These are phyloP conservation scores for Fusarium mangiferae DNA, from an alignment of 2,329 filamentous ascomycete species.

Conservation along the genomic window DNA sequence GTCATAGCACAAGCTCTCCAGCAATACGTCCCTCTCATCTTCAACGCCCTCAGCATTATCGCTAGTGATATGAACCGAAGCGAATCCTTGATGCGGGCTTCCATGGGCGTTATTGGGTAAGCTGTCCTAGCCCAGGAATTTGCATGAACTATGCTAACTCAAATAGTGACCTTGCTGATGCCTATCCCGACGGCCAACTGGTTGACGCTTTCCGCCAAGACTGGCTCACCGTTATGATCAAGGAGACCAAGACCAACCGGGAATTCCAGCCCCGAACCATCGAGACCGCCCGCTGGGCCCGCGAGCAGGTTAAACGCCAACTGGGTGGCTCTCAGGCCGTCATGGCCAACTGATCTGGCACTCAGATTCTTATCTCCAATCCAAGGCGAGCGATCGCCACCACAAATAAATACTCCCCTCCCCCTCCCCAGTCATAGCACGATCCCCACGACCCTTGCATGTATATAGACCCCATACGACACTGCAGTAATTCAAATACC, in stretches of 20 bases:
- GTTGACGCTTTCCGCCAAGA: conserved; percentile 86
- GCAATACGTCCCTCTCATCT: conserved; percentile 85
- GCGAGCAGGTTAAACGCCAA: conserved; percentile 97
- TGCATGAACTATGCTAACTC: conserved; percentile 18
- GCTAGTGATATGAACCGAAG: conserved; percentile 87
- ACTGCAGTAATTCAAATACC: conserved; percentile 55
- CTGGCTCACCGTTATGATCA: conserved; percentile 89
- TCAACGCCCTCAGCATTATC: conserved; percentile 84
- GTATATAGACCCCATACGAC: conserved; percentile 53
- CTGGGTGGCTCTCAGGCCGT: conserved; percentile 63
- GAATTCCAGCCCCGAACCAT: conserved; percentile 87
- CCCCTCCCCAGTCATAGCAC: conserved; percentile 46
- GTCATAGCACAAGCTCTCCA: conserved; percentile 73
- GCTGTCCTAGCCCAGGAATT: conserved; percentile 45
- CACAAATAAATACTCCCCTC: conserved; percentile 24
- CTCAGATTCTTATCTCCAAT: background rate
- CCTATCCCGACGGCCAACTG: conserved; percentile 91
- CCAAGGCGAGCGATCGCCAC: conserved; percentile 6
- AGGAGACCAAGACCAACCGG: conserved; percentile 89
- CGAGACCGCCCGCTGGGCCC: conserved; percentile 95
- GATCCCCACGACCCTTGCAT: conserved; percentile 53
- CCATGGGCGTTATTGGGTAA: conserved; percentile 97
- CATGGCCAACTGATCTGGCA: conserved; percentile 58
- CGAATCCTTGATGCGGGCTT: conserved; percentile 89
- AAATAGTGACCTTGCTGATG: conserved; percentile 86